Conservation (phyloP, 352 stramenopile genomes). For the Halophytophthora polymorphica region DNA sequence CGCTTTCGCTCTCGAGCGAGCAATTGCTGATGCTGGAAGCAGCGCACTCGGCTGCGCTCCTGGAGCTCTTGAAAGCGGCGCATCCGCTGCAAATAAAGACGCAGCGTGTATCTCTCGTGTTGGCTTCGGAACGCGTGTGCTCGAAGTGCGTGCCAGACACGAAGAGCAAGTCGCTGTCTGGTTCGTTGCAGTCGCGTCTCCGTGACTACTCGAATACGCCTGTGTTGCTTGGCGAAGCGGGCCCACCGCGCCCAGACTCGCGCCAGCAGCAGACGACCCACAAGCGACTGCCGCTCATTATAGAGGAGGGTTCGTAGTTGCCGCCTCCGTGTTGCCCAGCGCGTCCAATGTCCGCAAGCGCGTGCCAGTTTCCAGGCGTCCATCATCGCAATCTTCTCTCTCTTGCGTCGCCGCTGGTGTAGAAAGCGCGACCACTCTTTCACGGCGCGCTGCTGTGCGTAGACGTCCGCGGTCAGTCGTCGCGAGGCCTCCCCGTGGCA, state of each 20-base stretch:
- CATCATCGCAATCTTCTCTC: constrained; percentile 14
- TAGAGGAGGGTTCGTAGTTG: constrained; percentile 9
- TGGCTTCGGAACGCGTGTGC: constrained; percentile 14
- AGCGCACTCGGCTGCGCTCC: constrained; percentile 5
- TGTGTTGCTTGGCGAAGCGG: constrained; percentile 13
- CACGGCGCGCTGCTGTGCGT: constrained; percentile 22
- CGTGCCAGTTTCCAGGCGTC: constrained; percentile 17
- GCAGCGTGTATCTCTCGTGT: constrained; percentile 8
- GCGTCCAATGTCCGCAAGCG: constrained; percentile 4
- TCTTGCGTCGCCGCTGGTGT: constrained; percentile 3
- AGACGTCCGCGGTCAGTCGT: constrained; percentile 6
- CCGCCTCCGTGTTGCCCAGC: constrained; percentile 4
- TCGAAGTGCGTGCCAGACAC: constrained; percentile 16
- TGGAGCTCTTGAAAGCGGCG: constrained; percentile 4
- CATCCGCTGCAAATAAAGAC: constrained; percentile 14
- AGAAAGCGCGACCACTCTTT: constrained; percentile 17
- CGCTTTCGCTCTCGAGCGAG: constrained; percentile 8
- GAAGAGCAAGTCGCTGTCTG: constrained; percentile 2
- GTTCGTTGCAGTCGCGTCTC: neutral
- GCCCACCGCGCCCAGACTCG: constrained; percentile 31
- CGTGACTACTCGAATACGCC: constrained; percentile 5
- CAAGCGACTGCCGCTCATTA: constrained; percentile 13
- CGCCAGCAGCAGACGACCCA: constrained; percentile 20
- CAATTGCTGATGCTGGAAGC: constrained; percentile 1
- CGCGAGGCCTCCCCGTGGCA: constrained; percentile 14